A percentile compares a stretch with the other conserved stretches of the same genome.
phyloP scores from a whole-genome alignment of 257 asterid genomes.

The Jasminum sambac region DNA sequence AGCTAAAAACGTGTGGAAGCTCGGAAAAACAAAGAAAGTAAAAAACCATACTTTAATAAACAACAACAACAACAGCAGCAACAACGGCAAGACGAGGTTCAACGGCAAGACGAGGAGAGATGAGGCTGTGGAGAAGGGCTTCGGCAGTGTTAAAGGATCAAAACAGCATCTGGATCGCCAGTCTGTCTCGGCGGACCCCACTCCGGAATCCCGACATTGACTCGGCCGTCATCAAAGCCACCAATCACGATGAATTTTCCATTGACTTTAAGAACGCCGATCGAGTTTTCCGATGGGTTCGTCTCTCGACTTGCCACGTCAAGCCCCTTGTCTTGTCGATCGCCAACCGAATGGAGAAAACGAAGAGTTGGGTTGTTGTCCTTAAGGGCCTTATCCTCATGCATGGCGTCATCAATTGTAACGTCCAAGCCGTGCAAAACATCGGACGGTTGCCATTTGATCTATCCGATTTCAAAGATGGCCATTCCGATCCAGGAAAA shows the following conservation, averaged over 20 bases:
- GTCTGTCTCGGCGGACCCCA: constrained; percentile 52
- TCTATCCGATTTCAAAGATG: constrained; percentile 61
- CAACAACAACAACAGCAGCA: background rate
- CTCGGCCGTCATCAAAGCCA: constrained; percentile 71
- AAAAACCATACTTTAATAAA: background rate
- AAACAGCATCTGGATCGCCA: constrained; percentile 63
- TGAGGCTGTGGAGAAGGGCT: constrained; percentile 86
- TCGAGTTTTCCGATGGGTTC: constrained; percentile 61
- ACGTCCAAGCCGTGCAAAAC: constrained; percentile 37
- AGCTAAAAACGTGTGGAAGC: background rate
- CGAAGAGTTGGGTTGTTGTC: constrained; percentile 67
- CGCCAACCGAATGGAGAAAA: constrained; percentile 56
- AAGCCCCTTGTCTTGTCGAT: constrained; percentile 68
- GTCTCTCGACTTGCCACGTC: constrained; percentile 60
- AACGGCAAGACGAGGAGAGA: constrained; percentile 25
- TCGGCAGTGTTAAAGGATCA: constrained; percentile 67
- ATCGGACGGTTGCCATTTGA: constrained; percentile 88
- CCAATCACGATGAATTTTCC: constrained; percentile 52
- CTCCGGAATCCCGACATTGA: constrained; percentile 84
- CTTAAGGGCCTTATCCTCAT: constrained; percentile 67
- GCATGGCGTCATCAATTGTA: constrained; percentile 52
- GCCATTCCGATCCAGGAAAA: constrained; percentile 28
- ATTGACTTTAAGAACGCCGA: constrained; percentile 49
- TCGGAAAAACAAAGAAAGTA: background rate
- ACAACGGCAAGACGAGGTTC: background rate